Base-by-base conservation (phyloP, 2,329 filamentous ascomycete species). In the Neofusicoccum kwambonambiense region DNA sequence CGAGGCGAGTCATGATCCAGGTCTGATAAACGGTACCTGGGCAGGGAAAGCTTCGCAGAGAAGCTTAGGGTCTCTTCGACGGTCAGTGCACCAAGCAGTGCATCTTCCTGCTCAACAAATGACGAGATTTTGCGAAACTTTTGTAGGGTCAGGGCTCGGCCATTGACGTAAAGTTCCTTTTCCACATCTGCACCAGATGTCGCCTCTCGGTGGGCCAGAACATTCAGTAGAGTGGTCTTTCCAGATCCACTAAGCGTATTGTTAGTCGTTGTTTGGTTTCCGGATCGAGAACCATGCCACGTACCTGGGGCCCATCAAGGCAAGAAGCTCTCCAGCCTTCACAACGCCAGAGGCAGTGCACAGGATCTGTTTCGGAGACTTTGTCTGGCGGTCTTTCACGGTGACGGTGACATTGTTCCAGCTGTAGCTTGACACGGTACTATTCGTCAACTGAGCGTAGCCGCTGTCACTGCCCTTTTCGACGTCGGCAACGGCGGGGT, bases 31-130 rank as follows among this genome's bases (percentile, higher is more conserved):
- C 45, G 13, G 62, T 68, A 76, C 74, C 71, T 78, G 19, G 81
- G 80, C 4, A 89, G 70, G 66, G 87, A 78, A 3, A 96, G 84
- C 34, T 89, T 85, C 0, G 91, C 90, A 0, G 91, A 89, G 75
- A 96, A 96, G 67, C 87, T 80, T 66, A 96, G 78, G 0, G 92
- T 96, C 79, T 96, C 92, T 34, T 85, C 82, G 8, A 94, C 90
- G 0, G 92, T 96, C 68, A 96, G 80, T 0, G 89, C 89, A 4
- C 92, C 92, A 58, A 94, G 90, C 12, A 96, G 82, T 0, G 91
- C 89, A 80, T 96, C 92, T 69, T 96, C 91, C 75, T 96, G 92
- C 79, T 96, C 92, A 22, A 96, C 92, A 72, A 93, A 96, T 52
- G 87, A 87, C 63, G 86, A 89, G 57, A 94, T 82, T 54, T 85